Base-by-base conservation (phyloP, 2,329 filamentous ascomycete genomes). In the Myriangium duriaei region DNA sequence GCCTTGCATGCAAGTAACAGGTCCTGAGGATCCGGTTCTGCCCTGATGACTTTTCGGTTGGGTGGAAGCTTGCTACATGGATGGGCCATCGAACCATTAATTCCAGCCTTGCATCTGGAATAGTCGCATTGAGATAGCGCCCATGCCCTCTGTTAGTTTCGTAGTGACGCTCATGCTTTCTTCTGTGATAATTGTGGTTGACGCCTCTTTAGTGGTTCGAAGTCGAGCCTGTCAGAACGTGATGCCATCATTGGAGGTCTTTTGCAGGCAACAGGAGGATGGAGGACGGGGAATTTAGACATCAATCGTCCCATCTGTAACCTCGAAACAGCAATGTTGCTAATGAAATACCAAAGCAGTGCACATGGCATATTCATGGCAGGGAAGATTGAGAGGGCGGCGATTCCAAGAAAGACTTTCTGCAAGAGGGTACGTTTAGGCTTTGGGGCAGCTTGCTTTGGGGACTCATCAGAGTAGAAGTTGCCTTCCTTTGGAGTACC, bases 321-420 rank as follows among this genome's bases (percentile, higher is more conserved):
- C 14, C 36, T 21, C 2, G 36, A 39, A n/a, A 39, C 18, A 11
- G 14, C 36, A 10, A 39, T 39, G 30, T 39, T 39, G 36, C 21
- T 28, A 30, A 39, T 39, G 36, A 32, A 39, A 28, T 39, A 39
- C 36, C 36, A 39, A 3, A 39, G 16, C n/a, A 39, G 29, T 7
- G 36, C 36, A 17, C 15, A 18, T n/a, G 36, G 36, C 36, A 39
- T 39, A 17, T 32, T 39, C 36, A 29, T 32, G 9, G 36, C 36
- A 5, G 36, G 36, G 11, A 39, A n/a, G 7, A 39, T 28, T 13
- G 36, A 39, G 16, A 39, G 5, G 11, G 24, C 29, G 6, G 36
- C 19, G 10, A 39, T 12, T 4, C 36, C 36, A n/a, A 39, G 36
- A 19, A 39, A 32, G 12, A 39, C 13, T 15, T 39, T 39, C 13